Percentiles rank a stretch among this genome's conserved stretches.
These are phyloP conservation scores for Penicillium concentricum DNA, from an alignment of 2,329 filamentous ascomycete genomes.

Conservation along the genomic window DNA sequence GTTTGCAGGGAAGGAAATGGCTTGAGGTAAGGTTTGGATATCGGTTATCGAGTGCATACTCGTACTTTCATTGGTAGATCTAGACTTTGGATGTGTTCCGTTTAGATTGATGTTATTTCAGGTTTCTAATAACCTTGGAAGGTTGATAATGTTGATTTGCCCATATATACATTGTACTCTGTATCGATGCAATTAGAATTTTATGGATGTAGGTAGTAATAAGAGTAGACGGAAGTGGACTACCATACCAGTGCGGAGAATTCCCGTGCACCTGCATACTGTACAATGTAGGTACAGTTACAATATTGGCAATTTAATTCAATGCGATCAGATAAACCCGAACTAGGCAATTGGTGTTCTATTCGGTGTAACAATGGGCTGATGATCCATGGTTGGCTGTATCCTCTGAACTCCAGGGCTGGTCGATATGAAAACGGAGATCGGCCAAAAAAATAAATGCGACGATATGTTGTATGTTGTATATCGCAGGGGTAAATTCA, in stretches of 20 bases:
- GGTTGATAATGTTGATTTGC: neutral
- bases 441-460: neutral
- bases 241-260: slow-evolving; percentile 17
- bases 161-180: neutral
- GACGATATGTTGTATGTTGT: no score
- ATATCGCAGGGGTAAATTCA: slow-evolving; percentile 3
- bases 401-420: slow-evolving; percentile 2
- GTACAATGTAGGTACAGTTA: slow-evolving; percentile 8
- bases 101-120: neutral
- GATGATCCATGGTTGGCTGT: slow-evolving; percentile 19
- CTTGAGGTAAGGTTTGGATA: slow-evolving; percentile 6
- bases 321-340: slow-evolving; percentile 15
- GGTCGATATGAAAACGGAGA: slow-evolving; percentile 19
- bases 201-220: neutral
- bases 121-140: neutral
- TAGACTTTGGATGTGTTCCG: neutral
- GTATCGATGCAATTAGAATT: neutral
- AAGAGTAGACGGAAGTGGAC: neutral
- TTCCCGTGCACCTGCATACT: slow-evolving; percentile 11
- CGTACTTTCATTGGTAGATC: slow-evolving; percentile 3
- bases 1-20: slow-evolving; percentile 1
- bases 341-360: neutral
- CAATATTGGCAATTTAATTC: neutral
- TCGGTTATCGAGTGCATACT: neutral
- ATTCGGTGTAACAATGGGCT: slow-evolving; percentile 16